Percentiles rank a stretch among this genome's conserved stretches.
These are phyloP conservation scores for Alternaria viburni DNA, from an alignment of 2,329 filamentous ascomycete genomes.

Conservation along the genomic window DNA sequence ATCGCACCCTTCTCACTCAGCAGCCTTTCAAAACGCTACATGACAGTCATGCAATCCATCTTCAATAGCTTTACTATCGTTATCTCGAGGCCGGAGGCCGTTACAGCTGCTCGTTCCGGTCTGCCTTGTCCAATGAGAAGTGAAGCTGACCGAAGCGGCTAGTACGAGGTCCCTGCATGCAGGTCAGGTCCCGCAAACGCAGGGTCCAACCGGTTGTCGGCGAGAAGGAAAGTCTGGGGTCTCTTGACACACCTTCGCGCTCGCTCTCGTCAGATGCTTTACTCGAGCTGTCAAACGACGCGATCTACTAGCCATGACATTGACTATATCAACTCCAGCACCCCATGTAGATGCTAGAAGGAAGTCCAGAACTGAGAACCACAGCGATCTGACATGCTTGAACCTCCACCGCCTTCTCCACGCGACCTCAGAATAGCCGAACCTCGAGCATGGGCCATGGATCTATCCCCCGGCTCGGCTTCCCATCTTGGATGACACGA, in stretches of 20 bases:
- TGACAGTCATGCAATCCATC: not conserved
- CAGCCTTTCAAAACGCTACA: not conserved
- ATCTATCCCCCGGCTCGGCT: not conserved
- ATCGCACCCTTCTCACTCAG: accelerated
- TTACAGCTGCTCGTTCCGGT: not conserved
- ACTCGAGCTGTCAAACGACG: too few species aligned
- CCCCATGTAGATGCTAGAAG: accelerated
- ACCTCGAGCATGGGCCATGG: not conserved
- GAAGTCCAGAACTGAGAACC: too few species aligned
- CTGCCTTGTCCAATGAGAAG: not conserved
- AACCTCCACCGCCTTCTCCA: constrained; percentile 1
- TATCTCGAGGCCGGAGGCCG: not conserved
- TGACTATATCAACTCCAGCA: accelerated
- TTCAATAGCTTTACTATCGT: not conserved
- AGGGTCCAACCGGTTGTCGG: constrained; percentile 10
- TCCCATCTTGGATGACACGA: not conserved
- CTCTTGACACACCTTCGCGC: not conserved
- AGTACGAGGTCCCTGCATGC: constrained; percentile 7
- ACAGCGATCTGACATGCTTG: not conserved
- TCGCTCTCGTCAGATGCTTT: not conserved
- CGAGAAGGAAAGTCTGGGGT: constrained; percentile 4
- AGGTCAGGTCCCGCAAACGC: not conserved
- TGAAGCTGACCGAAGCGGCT: not conserved
- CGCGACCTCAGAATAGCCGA: not conserved
- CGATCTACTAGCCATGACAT: accelerated